A percentile compares a stretch with the other conserved stretches of the same genome.
phyloP scores from a whole-genome alignment of 345 rosid species.

The Eucalyptus sp. region DNA sequence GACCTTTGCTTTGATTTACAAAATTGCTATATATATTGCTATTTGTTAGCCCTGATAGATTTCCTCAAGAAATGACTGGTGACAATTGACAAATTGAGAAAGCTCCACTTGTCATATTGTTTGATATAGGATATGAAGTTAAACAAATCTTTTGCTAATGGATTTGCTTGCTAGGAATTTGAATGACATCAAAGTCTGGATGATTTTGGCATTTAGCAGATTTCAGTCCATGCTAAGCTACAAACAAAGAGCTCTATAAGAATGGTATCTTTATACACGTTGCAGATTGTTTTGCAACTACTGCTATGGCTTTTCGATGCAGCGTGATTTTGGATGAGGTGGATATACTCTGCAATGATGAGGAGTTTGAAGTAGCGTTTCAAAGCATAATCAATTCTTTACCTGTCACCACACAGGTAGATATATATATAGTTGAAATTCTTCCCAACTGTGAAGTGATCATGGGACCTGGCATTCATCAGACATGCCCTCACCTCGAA shows the following conservation, averaged over 20 bases:
- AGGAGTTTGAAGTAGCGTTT: slow-evolving; percentile 61
- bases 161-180: not conserved
- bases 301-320: slow-evolving; percentile 13
- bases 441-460: no score
- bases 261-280: not conserved
- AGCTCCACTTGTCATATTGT: not conserved
- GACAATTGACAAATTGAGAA: not conserved
- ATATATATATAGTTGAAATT: no score
- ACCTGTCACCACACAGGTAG: no score
- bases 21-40: not conserved
- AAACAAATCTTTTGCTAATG: not conserved
- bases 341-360: slow-evolving; percentile 63
- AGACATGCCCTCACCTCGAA: slow-evolving; percentile 65
- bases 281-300: not conserved
- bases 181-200: not conserved
- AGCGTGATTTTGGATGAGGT: slow-evolving; percentile 82
- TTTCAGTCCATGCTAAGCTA: not conserved
- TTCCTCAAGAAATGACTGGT: not conserved
- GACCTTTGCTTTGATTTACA: not conserved
- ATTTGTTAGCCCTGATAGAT: rapidly evolving
- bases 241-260: not conserved
- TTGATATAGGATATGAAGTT: not conserved
- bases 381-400: slow-evolving; percentile 34
- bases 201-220: not conserved
- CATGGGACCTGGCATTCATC: slow-evolving; percentile 93